phyloP scores from a whole-genome alignment of 305 asterid species.

The Salvia sclarea region DNA sequence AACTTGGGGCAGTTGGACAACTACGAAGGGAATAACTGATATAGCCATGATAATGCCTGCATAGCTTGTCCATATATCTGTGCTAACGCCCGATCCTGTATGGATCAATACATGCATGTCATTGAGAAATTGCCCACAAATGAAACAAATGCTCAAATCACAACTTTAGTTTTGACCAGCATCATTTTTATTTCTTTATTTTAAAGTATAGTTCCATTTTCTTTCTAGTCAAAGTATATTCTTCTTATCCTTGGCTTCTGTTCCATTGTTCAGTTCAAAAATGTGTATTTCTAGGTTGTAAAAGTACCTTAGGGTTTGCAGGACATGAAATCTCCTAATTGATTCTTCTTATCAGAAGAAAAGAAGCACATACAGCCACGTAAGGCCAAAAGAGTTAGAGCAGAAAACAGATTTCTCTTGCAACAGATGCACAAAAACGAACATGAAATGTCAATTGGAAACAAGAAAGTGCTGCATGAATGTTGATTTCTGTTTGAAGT shows the following conservation, averaged over 20 bases:
- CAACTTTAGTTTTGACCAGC: neutral
- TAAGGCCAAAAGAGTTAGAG: neutral
- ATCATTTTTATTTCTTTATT: neutral
- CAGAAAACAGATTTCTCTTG: neutral
- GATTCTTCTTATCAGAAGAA: neutral
- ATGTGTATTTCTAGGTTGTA: neutral
- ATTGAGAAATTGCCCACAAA: neutral
- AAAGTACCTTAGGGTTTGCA: neutral
- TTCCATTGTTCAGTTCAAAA: neutral
- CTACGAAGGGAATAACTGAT: constrained; percentile 76
- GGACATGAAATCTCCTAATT: neutral
- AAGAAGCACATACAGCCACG: neutral
- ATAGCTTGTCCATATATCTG: constrained; percentile 85
- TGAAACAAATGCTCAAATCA: neutral
- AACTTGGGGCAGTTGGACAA: constrained; percentile 77
- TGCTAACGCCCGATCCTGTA: constrained; percentile 85
- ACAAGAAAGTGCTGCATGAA: neutral
- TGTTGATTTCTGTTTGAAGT: neutral
- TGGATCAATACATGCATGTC: constrained; percentile 1
- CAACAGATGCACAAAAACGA: constrained; percentile 4
- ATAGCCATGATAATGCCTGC: constrained; percentile 85
- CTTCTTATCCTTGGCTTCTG: neutral
- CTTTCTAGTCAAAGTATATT: neutral
- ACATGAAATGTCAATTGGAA: constrained; percentile 6
- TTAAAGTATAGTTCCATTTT: neutral